Evolutionary conservation across 2,329 filamentous ascomycete species (phyloP).

Genomic region (Ophiostoma piceae): DNA sequence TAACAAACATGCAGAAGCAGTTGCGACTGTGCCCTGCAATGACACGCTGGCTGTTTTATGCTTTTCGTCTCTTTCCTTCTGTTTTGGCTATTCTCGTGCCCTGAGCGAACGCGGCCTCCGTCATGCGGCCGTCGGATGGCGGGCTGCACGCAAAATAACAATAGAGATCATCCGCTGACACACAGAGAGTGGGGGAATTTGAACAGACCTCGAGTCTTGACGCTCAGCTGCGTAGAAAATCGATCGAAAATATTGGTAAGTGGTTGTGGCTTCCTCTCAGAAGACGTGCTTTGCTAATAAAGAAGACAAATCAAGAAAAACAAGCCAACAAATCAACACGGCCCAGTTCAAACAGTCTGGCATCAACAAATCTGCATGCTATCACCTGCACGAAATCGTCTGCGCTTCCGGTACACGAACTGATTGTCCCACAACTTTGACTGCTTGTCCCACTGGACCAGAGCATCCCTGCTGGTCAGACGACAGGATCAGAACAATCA

Average conservation of each 20-base stretch:
- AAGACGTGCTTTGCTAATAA: neutral
- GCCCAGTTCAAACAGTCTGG: neutral
- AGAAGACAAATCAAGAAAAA: neutral
- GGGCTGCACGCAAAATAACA: neutral
- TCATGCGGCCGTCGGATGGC: neutral
- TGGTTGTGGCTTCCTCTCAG: neutral
- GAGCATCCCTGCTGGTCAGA: conserved; percentile 6
- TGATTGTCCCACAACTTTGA: conserved; percentile 7
- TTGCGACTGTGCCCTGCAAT: neutral
- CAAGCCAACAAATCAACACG: neutral
- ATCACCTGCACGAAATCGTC: conserved; percentile 1
- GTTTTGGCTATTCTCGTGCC: neutral
- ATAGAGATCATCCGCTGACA: neutral
- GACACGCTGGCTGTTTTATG: neutral
- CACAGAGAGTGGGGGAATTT: conserved; percentile 3
- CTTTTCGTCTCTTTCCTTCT: neutral
- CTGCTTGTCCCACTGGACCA: neutral
- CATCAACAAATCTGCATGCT: neutral
- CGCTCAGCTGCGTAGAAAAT: neutral
- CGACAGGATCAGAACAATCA: neutral
- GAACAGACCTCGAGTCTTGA: neutral
- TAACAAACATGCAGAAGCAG: neutral
- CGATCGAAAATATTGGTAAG: neutral
- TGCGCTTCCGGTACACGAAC: conserved; percentile 1
- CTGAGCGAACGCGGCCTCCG: neutral